Evolutionary conservation across 2,329 filamentous ascomycete species (phyloP).

Genomic region (Colletotrichum sp.): DNA sequence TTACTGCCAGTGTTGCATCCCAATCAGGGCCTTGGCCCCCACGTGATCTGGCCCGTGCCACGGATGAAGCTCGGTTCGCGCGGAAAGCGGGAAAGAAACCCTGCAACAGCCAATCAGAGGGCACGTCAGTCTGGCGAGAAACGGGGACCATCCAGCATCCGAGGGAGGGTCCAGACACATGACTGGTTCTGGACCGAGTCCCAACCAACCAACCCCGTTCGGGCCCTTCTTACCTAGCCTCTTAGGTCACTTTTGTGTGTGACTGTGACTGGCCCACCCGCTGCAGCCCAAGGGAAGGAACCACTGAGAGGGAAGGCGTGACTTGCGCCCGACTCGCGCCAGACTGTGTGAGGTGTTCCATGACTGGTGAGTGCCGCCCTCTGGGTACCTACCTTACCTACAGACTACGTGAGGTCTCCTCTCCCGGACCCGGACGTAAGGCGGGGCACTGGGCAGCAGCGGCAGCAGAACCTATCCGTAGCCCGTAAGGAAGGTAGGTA

Average conservation of each 20-base stretch:
- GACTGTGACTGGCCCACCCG: background rate
- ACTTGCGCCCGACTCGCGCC: slow-evolving; percentile 8
- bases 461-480: background rate
- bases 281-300: background rate
- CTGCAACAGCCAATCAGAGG: background rate
- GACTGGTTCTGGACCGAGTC: slow-evolving; percentile 10
- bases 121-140: background rate
- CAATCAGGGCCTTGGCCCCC: background rate
- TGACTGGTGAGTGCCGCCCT: background rate
- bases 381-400: too few relatives aligned
- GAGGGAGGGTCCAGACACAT: background rate
- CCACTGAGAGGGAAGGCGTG: background rate
- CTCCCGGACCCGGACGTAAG: background rate
- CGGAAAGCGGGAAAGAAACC: background rate
- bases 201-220: background rate
- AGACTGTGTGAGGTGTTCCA: background rate
- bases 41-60: slow-evolving; percentile 11
- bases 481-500: too few relatives aligned
- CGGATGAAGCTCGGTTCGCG: background rate
- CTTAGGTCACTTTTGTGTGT: background rate
- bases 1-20: background rate
- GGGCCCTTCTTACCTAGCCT: background rate
- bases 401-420: background rate
- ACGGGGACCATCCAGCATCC: background rate
- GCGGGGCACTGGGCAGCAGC: background rate